A percentile compares a stretch with the other conserved stretches of the same genome.
These are phyloP conservation scores for Alternaria gansuensis DNA, from an alignment of 2,329 filamentous ascomycete species.

Conservation along the genomic window DNA sequence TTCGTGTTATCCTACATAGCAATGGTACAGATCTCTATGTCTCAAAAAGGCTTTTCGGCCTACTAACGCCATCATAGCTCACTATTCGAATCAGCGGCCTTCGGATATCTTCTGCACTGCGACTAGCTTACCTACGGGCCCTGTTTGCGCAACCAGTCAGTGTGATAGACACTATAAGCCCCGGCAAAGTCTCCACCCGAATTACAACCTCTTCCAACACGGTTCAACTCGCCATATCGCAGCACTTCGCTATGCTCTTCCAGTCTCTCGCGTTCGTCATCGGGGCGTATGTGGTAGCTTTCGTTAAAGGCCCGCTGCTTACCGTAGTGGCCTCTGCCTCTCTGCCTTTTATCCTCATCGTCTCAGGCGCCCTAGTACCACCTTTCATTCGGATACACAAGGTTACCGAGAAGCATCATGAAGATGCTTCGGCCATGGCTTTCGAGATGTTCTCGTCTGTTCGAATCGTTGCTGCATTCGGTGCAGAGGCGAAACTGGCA, in stretches of 20 bases:
- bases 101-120: conserved; percentile 60
- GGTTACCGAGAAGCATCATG: conserved; percentile 41
- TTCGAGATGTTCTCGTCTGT: conserved; percentile 54
- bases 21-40: conserved; percentile 32
- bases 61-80: conserved; percentile 45
- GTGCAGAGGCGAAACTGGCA: conserved; percentile 49
- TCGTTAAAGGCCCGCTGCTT: conserved; percentile 62
- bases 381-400: conserved; percentile 49
- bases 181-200: conserved; percentile 61
- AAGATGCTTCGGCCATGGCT: conserved; percentile 49
- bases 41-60: not conserved
- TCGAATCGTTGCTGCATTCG: conserved; percentile 50
- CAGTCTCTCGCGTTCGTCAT: conserved; percentile 49
- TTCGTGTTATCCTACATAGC: conserved; percentile 48
- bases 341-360: conserved; percentile 52
- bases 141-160: conserved; percentile 62
- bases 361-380: conserved; percentile 43
- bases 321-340: conserved; percentile 60
- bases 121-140: conserved; percentile 60
- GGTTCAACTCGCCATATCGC: conserved; percentile 64
- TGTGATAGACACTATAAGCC: conserved; percentile 59
- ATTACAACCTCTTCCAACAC: conserved; percentile 64
- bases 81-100: conserved; percentile 62
- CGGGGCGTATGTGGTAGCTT: conserved; percentile 58
- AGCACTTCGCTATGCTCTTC: conserved; percentile 61